Base-by-base conservation (phyloP, 139 green algal genomes). In the Nannochloris sp. region DNA sequence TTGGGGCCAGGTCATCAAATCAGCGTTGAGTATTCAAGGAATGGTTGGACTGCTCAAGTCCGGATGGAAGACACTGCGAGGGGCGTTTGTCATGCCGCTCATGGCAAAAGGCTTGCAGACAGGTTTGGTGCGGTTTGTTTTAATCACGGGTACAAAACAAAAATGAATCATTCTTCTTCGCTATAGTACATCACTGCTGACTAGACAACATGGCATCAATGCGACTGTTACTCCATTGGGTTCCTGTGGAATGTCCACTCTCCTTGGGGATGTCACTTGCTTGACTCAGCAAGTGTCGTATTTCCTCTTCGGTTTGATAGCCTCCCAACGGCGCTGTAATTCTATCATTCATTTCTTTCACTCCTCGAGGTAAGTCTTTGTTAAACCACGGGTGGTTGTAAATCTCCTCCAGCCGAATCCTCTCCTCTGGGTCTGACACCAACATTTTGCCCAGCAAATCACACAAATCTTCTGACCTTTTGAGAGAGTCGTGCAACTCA, bases 91-190 rank as follows among this genome's bases (percentile, higher is more conserved):
- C 10, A 98, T 98, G 91, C 85, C 88, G 2, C 76, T 97, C 9
- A 98, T 97, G 91, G 75, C 87, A 1, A 64, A 82, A 46, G 93
- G 93, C 19, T 95, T 91, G 69, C 67, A 67, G 7, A 83, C 78
- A 46, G 93, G 93, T 10, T 75, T 91, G n/a, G 88, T 99, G 66
- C 95, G 96, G 74, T 98, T 98, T 72, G 83, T 85, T 48, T 59
- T 97, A 8, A 95, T 98, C 75, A 94, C 87, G 0, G 90, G 67
- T 0, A 57, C 27, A 15, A 97, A 97, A 77, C 3, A 43, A 10
- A 34, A 34, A 58, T 11, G 8, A 21, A 54, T 6, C 6, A 54
- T 19, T 4, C 27, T 29, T 5, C 3, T 29, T 29, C 48, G 15
- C 18, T 18, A 21, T 54, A 11, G 12, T n/a, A 21, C 9, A 21